Evolutionary conservation across 495 filamentous ascomycete genomes (phyloP).

Genomic region (Xylaria nigripes): DNA sequence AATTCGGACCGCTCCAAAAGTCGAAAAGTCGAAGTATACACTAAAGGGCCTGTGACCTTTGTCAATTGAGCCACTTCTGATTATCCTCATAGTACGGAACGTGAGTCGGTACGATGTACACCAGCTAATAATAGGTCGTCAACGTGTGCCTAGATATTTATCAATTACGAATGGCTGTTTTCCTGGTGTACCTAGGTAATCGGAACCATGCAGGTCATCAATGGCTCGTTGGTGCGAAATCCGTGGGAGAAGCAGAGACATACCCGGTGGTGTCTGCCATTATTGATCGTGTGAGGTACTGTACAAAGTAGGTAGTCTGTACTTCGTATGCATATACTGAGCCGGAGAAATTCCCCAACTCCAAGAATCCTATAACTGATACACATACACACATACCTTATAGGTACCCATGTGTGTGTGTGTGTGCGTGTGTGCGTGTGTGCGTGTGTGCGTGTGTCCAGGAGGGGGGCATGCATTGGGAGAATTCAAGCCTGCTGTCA

Average conservation of each 20-base stretch:
- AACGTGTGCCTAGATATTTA: not conserved
- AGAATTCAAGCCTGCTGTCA: no score
- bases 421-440: not conserved
- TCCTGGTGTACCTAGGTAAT: not conserved
- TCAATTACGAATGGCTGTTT: not conserved
- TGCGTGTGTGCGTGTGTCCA: not conserved
- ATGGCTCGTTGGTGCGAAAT: not conserved
- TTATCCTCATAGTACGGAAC: not conserved
- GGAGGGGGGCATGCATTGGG: not conserved
- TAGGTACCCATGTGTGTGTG: no score
- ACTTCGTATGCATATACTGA: no score
- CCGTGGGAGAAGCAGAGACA: not conserved
- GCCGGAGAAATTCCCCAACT: no score
- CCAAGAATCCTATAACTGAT: no score
- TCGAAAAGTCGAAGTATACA: not conserved
- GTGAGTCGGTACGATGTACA: not conserved
- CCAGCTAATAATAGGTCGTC: constrained; percentile 1
- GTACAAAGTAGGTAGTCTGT: not conserved
- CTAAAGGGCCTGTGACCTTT: no score
- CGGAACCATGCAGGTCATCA: constrained; percentile 7
- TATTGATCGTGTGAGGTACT: no score
- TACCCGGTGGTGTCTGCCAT: no score
- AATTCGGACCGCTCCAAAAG: not conserved
- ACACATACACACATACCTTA: no score
- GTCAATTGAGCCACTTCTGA: not conserved